These are phyloP conservation scores for Buxus sempervirens DNA, from an alignment of 164 flowering plant species.

Conservation along the genomic window DNA sequence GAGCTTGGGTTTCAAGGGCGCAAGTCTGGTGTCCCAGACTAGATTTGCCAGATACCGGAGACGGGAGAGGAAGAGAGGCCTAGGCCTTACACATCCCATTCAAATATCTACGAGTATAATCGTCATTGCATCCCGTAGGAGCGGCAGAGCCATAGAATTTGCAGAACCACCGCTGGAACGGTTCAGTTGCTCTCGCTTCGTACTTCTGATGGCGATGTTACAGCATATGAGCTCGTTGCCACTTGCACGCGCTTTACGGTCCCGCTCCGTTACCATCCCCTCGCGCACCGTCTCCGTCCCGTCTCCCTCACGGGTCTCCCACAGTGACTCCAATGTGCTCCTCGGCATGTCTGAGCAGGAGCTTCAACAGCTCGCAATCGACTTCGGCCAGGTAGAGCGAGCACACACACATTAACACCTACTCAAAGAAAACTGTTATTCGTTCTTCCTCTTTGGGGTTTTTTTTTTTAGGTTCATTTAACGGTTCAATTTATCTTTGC, in stretches of 20 bases:
- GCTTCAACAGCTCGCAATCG: slow-evolving; percentile 78
- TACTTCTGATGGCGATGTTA: slow-evolving; percentile 48
- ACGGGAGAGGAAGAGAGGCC: neutral
- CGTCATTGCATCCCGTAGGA: neutral
- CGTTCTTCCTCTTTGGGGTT: too few species aligned
- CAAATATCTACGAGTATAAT: neutral
- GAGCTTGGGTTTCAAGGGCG: too few species aligned
- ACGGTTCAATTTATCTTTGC: too few species aligned
- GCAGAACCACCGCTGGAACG: neutral
- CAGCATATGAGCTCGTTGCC: slow-evolving; percentile 49
- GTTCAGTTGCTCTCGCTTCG: neutral
- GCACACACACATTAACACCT: too few species aligned
- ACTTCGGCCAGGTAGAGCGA: slow-evolving; percentile 66
- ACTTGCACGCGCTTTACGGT: slow-evolving; percentile 43
- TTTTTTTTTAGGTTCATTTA: too few species aligned
- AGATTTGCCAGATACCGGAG: neutral
- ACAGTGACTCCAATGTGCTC: slow-evolving; percentile 52
- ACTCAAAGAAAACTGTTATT: neutral
- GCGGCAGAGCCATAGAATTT: neutral
- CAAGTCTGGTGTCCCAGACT: neutral
- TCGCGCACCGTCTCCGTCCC: slow-evolving; percentile 14
- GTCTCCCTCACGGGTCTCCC: slow-evolving; percentile 22
- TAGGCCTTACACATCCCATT: too few species aligned
- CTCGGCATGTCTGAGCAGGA: slow-evolving; percentile 89
- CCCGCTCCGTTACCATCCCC: slow-evolving; percentile 27